These are phyloP conservation scores for Abelmoschus esculentus DNA, from an alignment of 345 rosid species.

Conservation along the genomic window DNA sequence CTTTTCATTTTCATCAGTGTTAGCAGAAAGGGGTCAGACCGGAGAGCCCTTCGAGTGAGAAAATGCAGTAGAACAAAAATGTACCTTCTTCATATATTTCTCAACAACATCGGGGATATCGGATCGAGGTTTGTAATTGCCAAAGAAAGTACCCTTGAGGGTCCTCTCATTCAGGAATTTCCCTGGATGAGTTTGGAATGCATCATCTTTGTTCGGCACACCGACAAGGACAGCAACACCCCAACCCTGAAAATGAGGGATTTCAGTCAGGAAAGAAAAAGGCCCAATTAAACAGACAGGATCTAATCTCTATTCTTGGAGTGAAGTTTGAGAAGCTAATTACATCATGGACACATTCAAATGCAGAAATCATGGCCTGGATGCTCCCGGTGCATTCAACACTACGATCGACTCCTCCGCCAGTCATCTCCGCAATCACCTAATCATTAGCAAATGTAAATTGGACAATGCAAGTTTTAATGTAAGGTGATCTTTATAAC, in stretches of 20 bases:
- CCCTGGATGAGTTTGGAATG: slow-evolving; percentile 49
- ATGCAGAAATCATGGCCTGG: slow-evolving; percentile 75
- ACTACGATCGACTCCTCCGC: slow-evolving; percentile 75
- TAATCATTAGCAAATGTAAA: slow-evolving; percentile 10
- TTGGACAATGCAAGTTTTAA: background rate
- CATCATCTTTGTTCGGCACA: slow-evolving; percentile 53
- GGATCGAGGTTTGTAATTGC: slow-evolving; percentile 58
- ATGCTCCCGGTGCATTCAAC: slow-evolving; percentile 67
- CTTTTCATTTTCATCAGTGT: background rate
- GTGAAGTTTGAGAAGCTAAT: background rate
- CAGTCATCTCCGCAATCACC: slow-evolving; percentile 68
- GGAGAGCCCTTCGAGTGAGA: background rate
- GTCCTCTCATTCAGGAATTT: slow-evolving; percentile 55
- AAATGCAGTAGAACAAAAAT: background rate
- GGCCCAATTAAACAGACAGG: background rate
- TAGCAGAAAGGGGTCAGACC: too few species aligned
- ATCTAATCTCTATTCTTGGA: background rate
- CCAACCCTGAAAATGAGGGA: slow-evolving; percentile 43
- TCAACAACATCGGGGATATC: slow-evolving; percentile 61
- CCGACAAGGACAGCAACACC: slow-evolving; percentile 72
- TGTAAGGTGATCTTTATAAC: background rate
- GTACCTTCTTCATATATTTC: slow-evolving; percentile 42
- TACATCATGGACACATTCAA: slow-evolving; percentile 84
- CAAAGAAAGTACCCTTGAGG: slow-evolving; percentile 59
- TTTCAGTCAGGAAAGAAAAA: background rate